Conservation (phyloP, 176 grass and related monocot genomes). For the Eragrostis nindensis region DNA sequence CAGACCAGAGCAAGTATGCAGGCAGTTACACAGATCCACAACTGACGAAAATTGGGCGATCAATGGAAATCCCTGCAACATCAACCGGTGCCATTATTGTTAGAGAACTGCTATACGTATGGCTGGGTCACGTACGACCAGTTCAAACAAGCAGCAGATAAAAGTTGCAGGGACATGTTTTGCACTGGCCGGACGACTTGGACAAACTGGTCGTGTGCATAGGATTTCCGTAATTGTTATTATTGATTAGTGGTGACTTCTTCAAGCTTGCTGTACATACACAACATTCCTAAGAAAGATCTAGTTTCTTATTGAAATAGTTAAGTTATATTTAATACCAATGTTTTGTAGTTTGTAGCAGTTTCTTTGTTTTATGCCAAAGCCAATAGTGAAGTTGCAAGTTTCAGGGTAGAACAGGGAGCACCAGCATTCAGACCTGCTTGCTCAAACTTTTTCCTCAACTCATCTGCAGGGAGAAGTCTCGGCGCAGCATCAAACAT, state of each 20-base stretch:
- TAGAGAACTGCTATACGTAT: no score
- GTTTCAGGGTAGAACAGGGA: neutral
- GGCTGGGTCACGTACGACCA: no score
- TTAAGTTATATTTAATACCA: constrained; percentile 8
- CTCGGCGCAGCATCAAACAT: constrained; percentile 71
- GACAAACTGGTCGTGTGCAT: no score
- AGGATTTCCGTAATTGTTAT: no score
- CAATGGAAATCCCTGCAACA: constrained; percentile 69
- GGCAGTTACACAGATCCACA: constrained; percentile 77
- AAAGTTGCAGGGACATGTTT: no score
- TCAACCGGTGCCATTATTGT: neutral
- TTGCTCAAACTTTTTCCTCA: constrained; percentile 68
- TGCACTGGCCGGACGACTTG: no score
- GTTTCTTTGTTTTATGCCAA: constrained; percentile 13
- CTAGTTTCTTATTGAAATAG: neutral
- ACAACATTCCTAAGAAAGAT: neutral
- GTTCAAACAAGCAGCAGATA: no score
- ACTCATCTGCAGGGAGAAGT: constrained; percentile 66
- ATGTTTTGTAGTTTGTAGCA: neutral
- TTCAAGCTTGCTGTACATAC: constrained; percentile 8
- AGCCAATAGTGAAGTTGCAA: neutral
- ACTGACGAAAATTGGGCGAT: constrained; percentile 56
- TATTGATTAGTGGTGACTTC: constrained; percentile 2
- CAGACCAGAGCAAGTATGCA: constrained; percentile 77
- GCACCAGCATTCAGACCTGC: constrained; percentile 58